Percentiles rank a stretch among this genome's conserved stretches.
Conservation (phyloP, 1,139 yeast genomes). For the Hansenula lynferdii region DNA sequence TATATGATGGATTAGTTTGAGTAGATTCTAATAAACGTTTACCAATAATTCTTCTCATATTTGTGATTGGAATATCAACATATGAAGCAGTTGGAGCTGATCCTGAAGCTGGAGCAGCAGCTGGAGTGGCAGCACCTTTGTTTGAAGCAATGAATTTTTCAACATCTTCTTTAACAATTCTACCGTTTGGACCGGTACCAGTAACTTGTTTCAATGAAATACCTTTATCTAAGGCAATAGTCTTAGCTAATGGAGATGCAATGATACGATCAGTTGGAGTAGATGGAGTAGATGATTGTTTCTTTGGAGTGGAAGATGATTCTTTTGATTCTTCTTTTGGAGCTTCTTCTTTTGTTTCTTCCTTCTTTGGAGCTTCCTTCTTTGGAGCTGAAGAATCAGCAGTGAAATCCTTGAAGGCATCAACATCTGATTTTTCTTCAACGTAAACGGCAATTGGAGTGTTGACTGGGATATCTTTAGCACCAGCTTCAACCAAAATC, state of each 20-base stretch:
- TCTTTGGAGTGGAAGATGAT: constrained; percentile 23
- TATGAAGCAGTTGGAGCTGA: constrained; percentile 44
- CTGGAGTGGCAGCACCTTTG: constrained; percentile 31
- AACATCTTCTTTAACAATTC: constrained; percentile 88
- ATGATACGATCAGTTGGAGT: constrained; percentile 62
- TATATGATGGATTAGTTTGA: constrained; percentile 84
- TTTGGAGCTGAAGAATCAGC: constrained; percentile 48
- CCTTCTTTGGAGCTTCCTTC: constrained; percentile 34
- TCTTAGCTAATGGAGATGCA: constrained; percentile 95
- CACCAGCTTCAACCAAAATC: constrained; percentile 78
- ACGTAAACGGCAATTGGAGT: constrained; percentile 97
- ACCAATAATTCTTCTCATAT: constrained; percentile 94
- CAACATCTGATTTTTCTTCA: constrained; percentile 78
- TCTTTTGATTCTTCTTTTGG: constrained; percentile 33
- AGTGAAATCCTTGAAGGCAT: constrained; percentile 83
- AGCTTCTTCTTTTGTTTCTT: constrained; percentile 32
- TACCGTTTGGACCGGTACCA: constrained; percentile 95
- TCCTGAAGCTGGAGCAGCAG: constrained; percentile 37
- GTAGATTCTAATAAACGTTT: constrained; percentile 83
- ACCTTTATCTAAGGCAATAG: constrained; percentile 90
- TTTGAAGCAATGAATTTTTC: constrained; percentile 53
- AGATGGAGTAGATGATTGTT: constrained; percentile 26
- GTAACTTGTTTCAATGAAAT: constrained; percentile 76
- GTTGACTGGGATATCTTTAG: constrained; percentile 89
- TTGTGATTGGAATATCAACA: constrained; percentile 81